A percentile compares a stretch with the other conserved stretches of the same genome.
Conservation (phyloP, 768 basidiomycete species). For the Termitomyces sp. region DNA sequence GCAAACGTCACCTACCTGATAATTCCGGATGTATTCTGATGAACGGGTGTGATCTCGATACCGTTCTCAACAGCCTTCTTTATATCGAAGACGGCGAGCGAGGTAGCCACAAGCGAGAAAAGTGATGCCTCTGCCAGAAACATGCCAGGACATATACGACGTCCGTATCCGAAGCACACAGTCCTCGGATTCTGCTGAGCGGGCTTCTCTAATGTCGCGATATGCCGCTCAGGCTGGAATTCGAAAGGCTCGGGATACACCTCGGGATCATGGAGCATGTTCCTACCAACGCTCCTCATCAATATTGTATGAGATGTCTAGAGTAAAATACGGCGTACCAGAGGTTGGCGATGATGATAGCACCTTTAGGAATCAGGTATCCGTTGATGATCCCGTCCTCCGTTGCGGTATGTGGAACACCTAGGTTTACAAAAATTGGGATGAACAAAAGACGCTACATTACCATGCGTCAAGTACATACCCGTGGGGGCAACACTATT, state of each 20-base stretch:
- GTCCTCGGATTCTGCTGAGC: constrained; percentile 36
- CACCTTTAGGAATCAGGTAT: constrained; percentile 44
- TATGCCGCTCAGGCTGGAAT: constrained; percentile 45
- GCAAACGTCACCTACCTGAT: constrained; percentile 34
- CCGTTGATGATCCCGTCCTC: constrained; percentile 39
- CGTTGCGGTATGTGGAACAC: constrained; percentile 38
- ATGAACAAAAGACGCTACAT: not conserved
- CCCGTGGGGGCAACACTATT: constrained; percentile 35
- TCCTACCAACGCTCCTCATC: constrained; percentile 27
- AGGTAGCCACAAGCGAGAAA: constrained; percentile 37
- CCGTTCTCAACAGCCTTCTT: constrained; percentile 40
- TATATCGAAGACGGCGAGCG: constrained; percentile 45
- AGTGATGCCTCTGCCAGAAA: constrained; percentile 47
- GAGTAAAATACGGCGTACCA: constrained; percentile 27
- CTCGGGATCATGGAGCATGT: constrained; percentile 45
- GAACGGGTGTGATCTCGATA: constrained; percentile 36
- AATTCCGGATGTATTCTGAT: constrained; percentile 37
- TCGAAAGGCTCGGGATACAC: constrained; percentile 42
- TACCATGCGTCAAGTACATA: not conserved
- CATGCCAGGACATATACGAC: constrained; percentile 43
- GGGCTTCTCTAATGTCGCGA: constrained; percentile 23
- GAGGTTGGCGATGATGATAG: constrained; percentile 40
- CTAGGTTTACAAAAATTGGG: constrained; percentile 15
- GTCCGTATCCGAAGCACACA: constrained; percentile 42
- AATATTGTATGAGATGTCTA: not conserved